phyloP scores from a whole-genome alignment of 495 filamentous ascomycete genomes.

The Trichoderma reesei region DNA sequence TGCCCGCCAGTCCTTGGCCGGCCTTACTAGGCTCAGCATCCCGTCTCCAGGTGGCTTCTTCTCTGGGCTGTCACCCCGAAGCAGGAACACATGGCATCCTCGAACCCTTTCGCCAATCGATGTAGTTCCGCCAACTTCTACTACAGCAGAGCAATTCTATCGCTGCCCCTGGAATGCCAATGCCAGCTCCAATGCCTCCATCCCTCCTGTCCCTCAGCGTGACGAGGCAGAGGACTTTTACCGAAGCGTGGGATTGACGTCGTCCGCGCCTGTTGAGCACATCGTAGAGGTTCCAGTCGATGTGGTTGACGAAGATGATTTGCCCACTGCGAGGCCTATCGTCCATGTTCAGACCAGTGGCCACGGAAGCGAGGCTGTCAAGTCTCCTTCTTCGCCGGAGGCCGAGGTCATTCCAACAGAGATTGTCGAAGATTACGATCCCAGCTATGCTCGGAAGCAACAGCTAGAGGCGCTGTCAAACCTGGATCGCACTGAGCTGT shows the following conservation, averaged over 20 bases:
- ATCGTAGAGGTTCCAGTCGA: slow-evolving; percentile 50
- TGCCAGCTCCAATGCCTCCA: slow-evolving; percentile 15
- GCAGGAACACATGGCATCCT: slow-evolving; percentile 67
- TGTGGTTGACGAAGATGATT: slow-evolving; percentile 45
- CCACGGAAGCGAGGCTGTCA: slow-evolving; percentile 3
- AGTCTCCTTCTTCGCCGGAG: slow-evolving; percentile 23
- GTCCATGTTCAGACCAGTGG: not conserved
- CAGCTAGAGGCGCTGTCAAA: slow-evolving; percentile 53
- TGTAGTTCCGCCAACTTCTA: slow-evolving; percentile 54
- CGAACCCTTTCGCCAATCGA: slow-evolving; percentile 35
- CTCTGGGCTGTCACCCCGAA: slow-evolving; percentile 60
- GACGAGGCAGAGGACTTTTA: slow-evolving; percentile 26
- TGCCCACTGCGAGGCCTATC: slow-evolving; percentile 54
- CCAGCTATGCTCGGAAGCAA: slow-evolving; percentile 57
- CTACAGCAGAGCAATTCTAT: slow-evolving; percentile 78
- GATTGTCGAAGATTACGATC: slow-evolving; percentile 57
- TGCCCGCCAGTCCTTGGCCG: slow-evolving; percentile 35
- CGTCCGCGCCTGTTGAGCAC: slow-evolving; percentile 51
- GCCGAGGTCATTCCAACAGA: slow-evolving; percentile 41
- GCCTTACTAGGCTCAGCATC: slow-evolving; percentile 64
- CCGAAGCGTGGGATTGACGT: slow-evolving; percentile 10
- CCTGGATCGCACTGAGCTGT: slow-evolving; percentile 69
- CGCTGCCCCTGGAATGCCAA: slow-evolving; percentile 55
- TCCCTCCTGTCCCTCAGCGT: slow-evolving; percentile 24
- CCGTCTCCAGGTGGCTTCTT: slow-evolving; percentile 90